Evolutionary conservation across 1,284 basidiomycete species (phyloP).

Genomic region (Naganishia sp.): DNA sequence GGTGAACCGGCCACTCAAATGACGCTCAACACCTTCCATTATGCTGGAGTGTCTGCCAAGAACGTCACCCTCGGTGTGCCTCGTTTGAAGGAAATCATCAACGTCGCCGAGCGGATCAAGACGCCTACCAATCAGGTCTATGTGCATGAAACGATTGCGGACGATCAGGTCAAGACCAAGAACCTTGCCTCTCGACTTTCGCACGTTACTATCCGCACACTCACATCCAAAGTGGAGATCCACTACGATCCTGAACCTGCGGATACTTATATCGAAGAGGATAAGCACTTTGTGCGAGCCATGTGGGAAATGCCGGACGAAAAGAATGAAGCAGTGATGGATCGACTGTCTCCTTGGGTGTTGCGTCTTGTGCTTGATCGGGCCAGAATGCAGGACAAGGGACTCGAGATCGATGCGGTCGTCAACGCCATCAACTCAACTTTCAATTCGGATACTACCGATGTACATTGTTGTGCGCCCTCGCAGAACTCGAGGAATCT

Average conservation of each 20-base stretch:
- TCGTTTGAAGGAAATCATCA: slow-evolving; percentile 97
- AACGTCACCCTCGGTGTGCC: slow-evolving; percentile 98
- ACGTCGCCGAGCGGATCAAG: slow-evolving; percentile 97
- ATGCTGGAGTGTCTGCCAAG: slow-evolving; percentile 96
- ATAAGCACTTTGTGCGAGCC: slow-evolving; percentile 92
- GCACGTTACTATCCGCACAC: slow-evolving; percentile 90
- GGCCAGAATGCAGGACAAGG: slow-evolving; percentile 96
- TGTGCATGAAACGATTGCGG: slow-evolving; percentile 71
- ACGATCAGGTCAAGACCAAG: slow-evolving; percentile 66
- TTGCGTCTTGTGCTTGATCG: slow-evolving; percentile 95
- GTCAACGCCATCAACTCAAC: slow-evolving; percentile 90
- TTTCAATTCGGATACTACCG: slow-evolving; percentile 76
- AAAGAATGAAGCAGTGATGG: slow-evolving; percentile 86
- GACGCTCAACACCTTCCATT: slow-evolving; percentile 97
- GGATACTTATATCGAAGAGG: slow-evolving; percentile 93
- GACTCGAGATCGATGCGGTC: slow-evolving; percentile 93
- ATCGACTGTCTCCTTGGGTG: slow-evolving; percentile 94
- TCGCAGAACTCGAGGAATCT: slow-evolving; percentile 97
- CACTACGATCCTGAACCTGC: slow-evolving; percentile 96
- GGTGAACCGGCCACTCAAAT: slow-evolving; percentile 99
- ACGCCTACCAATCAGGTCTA: slow-evolving; percentile 94
- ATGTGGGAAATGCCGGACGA: slow-evolving; percentile 99
- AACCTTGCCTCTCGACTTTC: slow-evolving; percentile 62
- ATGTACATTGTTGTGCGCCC: slow-evolving; percentile 85
- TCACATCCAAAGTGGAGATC: slow-evolving; percentile 94